Evolutionary conservation across 2,329 filamentous ascomycete species (phyloP).

Genomic region (Phaeomoniella chlamydospora): DNA sequence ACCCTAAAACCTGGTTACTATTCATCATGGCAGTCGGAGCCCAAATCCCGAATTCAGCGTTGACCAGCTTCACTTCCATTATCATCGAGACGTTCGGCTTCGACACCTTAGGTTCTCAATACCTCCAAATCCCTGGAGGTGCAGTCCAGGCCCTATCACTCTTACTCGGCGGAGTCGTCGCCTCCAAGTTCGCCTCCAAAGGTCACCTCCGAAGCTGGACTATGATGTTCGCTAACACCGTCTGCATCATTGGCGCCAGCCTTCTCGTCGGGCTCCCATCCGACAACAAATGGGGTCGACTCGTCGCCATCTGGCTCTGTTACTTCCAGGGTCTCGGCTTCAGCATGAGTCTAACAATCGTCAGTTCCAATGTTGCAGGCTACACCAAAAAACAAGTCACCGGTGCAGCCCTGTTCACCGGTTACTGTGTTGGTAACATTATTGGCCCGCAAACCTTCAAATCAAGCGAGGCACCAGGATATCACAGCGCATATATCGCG

Average conservation of each 20-base stretch:
- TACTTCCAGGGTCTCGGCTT: constrained; percentile 41
- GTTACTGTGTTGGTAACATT: constrained; percentile 41
- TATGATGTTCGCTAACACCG: constrained; percentile 40
- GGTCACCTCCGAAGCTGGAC: constrained; percentile 37
- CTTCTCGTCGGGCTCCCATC: constrained; percentile 37
- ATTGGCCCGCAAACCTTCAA: constrained; percentile 41
- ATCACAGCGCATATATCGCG: constrained; percentile 35
- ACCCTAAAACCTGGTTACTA: constrained; percentile 46
- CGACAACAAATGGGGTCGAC: constrained; percentile 39
- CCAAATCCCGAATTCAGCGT: constrained; percentile 40
- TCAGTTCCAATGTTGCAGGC: constrained; percentile 37
- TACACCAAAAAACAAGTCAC: constrained; percentile 42
- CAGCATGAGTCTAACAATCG: constrained; percentile 37
- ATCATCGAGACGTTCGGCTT: constrained; percentile 33
- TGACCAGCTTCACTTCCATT: constrained; percentile 35
- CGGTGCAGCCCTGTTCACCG: constrained; percentile 34
- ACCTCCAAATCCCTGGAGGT: constrained; percentile 46
- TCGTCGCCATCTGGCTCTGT: constrained; percentile 43
- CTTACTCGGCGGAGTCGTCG: constrained; percentile 35
- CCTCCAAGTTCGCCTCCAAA: constrained; percentile 35
- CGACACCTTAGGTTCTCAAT: constrained; percentile 36
- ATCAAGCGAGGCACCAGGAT: constrained; percentile 30
- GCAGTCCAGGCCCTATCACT: constrained; percentile 41
- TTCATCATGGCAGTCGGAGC: constrained; percentile 38
- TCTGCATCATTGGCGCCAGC: constrained; percentile 39